Evolutionary conservation across 768 basidiomycete genomes (phyloP).

Genomic region (Boletus rex-veris): DNA sequence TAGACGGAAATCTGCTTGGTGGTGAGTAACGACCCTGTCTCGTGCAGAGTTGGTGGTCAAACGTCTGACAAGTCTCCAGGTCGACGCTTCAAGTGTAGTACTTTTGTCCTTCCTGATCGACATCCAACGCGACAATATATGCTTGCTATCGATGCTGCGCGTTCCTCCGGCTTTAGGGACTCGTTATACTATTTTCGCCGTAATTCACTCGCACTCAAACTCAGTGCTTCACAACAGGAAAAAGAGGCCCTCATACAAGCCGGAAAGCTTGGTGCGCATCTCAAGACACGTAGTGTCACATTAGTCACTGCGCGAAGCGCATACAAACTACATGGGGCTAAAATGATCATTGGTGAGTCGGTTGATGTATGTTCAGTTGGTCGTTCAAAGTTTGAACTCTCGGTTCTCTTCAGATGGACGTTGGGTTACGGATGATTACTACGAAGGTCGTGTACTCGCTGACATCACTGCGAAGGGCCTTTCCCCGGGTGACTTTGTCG

Average conservation of each 20-base stretch:
- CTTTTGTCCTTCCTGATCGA: slow-evolving; percentile 82
- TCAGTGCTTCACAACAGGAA: slow-evolving; percentile 84
- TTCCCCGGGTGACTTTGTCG: slow-evolving; percentile 78
- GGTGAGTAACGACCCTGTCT: slow-evolving; percentile 46
- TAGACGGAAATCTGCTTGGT: slow-evolving; percentile 75
- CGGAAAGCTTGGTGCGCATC: slow-evolving; percentile 84
- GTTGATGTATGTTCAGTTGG: not conserved
- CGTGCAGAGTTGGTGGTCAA: not conserved
- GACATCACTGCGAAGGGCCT: slow-evolving; percentile 80
- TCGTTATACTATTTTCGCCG: slow-evolving; percentile 98
- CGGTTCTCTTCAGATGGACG: slow-evolving; percentile 59
- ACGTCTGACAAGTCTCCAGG: slow-evolving; percentile 41
- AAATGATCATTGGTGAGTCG: slow-evolving; percentile 76
- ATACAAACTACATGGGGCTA: slow-evolving; percentile 91
- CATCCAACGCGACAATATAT: slow-evolving; percentile 86
- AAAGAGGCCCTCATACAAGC: slow-evolving; percentile 89
- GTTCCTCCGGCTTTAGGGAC: slow-evolving; percentile 93
- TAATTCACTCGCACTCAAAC: slow-evolving; percentile 85
- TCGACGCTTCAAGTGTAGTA: slow-evolving; percentile 82
- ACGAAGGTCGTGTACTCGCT: slow-evolving; percentile 77
- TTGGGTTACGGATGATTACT: slow-evolving; percentile 96
- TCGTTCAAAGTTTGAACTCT: not conserved
- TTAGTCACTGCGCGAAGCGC: slow-evolving; percentile 90
- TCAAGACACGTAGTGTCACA: slow-evolving; percentile 89
- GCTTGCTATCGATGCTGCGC: slow-evolving; percentile 96